Percentiles rank a stretch among this genome's conserved stretches.
Evolutionary conservation across 139 green algal genomes (phyloP).

Genomic region (Picochlorum sp.): DNA sequence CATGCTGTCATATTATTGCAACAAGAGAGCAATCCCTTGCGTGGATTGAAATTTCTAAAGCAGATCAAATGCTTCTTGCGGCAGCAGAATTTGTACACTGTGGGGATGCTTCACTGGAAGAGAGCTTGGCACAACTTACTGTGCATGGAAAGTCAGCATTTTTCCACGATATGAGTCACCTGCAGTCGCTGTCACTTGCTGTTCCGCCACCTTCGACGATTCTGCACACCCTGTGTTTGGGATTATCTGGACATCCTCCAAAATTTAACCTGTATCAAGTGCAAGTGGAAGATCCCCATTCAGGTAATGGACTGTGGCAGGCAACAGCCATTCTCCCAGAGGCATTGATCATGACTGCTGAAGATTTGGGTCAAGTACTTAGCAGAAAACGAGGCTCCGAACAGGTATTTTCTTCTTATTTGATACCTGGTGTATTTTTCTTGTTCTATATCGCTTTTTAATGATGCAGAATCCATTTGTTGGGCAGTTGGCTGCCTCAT

Average conservation of each 20-base stretch:
- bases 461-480: slow-evolving; percentile 2
- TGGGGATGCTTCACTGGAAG: slow-evolving; percentile 19
- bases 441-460: background rate
- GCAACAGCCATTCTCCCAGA: slow-evolving; percentile 1
- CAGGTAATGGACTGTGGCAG: background rate
- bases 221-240: slow-evolving; percentile 21
- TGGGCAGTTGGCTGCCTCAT: slow-evolving; percentile 6
- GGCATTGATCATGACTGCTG: background rate
- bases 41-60: slow-evolving; percentile 13
- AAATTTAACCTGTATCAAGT: slow-evolving; percentile 1
- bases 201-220: slow-evolving; percentile 7
- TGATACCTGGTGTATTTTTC: background rate
- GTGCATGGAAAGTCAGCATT: background rate
- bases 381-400: background rate
- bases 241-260: slow-evolving; percentile 17
- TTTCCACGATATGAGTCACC: background rate
- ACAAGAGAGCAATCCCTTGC: slow-evolving; percentile 16
- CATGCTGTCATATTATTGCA: slow-evolving; percentile 27
- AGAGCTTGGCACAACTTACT: slow-evolving; percentile 17
- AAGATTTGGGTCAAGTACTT: background rate
- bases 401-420: slow-evolving; percentile 3
- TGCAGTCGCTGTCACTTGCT: background rate
- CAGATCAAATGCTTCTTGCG: slow-evolving; percentile 22
- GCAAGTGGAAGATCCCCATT: background rate
- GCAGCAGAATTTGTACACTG: slow-evolving; percentile 25